Conservation (phyloP, 768 basidiomycete species). For the Leccinum arenicola region DNA sequence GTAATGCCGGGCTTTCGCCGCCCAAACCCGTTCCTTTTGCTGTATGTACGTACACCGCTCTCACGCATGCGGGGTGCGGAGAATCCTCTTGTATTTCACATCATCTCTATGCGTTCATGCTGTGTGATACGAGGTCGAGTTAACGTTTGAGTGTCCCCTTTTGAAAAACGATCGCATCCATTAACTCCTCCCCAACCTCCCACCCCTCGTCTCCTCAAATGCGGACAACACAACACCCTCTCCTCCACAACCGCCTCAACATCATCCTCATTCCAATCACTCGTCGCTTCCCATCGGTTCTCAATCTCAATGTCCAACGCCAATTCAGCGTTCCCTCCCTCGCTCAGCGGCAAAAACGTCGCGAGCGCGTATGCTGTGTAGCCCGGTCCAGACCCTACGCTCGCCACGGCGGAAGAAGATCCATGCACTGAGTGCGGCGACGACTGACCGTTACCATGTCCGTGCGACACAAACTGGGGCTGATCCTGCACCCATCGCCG, state of each 20-base stretch:
- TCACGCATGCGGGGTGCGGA: too few relatives aligned
- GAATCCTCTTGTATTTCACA: too few relatives aligned
- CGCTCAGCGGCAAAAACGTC: conserved; percentile 32
- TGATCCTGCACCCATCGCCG: conserved; percentile 88
- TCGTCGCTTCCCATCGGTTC: conserved; percentile 83
- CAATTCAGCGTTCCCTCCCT: conserved; percentile 47
- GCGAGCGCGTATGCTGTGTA: conserved; percentile 18
- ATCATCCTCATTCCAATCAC: conserved; percentile 90
- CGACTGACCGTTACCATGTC: background rate
- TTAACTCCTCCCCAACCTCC: conserved; percentile 10
- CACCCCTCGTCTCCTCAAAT: conserved; percentile 14
- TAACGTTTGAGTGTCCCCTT: too few relatives aligned
- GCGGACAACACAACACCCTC: too few relatives aligned
- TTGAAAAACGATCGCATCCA: too few relatives aligned
- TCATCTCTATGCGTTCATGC: too few relatives aligned
- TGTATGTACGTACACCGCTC: too few relatives aligned
- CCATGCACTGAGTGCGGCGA: background rate
- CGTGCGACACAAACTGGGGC: conserved; percentile 37
- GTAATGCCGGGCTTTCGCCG: too few relatives aligned
- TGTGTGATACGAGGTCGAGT: too few relatives aligned
- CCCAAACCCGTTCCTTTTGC: too few relatives aligned
- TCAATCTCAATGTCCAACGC: conserved; percentile 82
- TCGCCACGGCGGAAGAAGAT: background rate
- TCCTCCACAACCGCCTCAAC: conserved; percentile 41
- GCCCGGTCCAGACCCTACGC: conserved; percentile 1